phyloP scores from a whole-genome alignment of 331 rosid species.

The Phaseolus coccineus region DNA sequence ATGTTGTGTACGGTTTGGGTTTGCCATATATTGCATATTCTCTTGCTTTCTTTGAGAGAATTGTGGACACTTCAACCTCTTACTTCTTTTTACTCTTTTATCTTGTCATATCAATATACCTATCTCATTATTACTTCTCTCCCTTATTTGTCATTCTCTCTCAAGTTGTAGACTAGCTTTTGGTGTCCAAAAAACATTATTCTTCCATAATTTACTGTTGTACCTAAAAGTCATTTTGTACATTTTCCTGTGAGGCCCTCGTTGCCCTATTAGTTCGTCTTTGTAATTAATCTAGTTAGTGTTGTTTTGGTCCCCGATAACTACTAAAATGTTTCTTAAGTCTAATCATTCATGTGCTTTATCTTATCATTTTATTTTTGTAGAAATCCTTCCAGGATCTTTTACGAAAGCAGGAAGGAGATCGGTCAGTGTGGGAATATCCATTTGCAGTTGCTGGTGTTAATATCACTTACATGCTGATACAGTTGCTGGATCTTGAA shows the following conservation, averaged over 20 bases:
- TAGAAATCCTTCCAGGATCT: constrained; percentile 98
- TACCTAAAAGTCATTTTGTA: neutral
- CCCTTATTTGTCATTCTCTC: neutral
- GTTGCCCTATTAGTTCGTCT: neutral
- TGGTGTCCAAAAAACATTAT: neutral
- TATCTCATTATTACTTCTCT: neutral
- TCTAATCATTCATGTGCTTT: constrained; percentile 35
- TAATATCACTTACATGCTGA: constrained; percentile 97
- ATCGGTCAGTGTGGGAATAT: constrained; percentile 96
- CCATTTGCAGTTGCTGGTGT: constrained; percentile 99
- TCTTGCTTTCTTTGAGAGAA: constrained; percentile 15
- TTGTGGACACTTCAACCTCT: neutral
- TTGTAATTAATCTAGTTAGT: neutral
- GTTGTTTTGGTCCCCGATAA: constrained; percentile 14
- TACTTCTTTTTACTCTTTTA: neutral
- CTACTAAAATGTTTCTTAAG: neutral
- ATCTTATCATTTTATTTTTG: constrained; percentile 41
- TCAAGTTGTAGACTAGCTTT: neutral
- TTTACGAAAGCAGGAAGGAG: constrained; percentile 93
- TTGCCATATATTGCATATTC: neutral
- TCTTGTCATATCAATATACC: neutral
- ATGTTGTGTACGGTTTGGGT: too few relatives aligned
- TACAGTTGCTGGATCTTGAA: constrained; percentile 98
- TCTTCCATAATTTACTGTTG: neutral
- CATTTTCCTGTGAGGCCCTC: neutral